These are phyloP conservation scores for Saccharomyces hybrid DNA, from an alignment of 1,139 yeast species.

Conservation along the genomic window DNA sequence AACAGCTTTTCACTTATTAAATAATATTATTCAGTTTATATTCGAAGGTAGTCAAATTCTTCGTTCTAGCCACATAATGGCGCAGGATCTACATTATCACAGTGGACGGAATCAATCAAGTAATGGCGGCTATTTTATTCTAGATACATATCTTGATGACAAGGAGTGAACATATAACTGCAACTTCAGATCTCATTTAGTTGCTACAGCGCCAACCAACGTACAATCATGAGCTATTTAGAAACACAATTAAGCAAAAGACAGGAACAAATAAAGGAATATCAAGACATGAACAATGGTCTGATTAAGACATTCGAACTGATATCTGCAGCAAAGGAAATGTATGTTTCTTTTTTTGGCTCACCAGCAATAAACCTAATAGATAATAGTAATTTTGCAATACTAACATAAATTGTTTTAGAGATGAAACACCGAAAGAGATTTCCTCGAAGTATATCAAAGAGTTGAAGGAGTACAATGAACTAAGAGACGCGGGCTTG, in stretches of 20 bases:
- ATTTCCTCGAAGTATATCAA: constrained; percentile 20
- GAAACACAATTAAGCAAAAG: background rate
- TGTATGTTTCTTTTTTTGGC: background rate
- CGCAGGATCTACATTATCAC: background rate
- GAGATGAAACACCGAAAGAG: constrained; percentile 8
- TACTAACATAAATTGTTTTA: background rate
- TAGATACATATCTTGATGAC: too few species aligned
- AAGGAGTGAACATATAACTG: background rate
- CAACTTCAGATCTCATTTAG: too few species aligned
- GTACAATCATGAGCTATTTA: background rate
- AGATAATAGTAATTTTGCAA: too few species aligned
- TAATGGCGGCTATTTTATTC: background rate
- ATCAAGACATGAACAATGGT: background rate
- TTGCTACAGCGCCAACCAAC: background rate
- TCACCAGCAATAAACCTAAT: too few species aligned
- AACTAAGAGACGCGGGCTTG: constrained; percentile 29
- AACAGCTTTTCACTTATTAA: background rate
- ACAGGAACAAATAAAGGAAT: background rate
- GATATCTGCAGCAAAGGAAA: background rate
- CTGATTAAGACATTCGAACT: background rate
- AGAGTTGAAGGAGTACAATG: constrained; percentile 28
- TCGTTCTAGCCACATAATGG: too few species aligned
- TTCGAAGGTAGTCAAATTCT: too few species aligned
- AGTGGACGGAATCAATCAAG: background rate
- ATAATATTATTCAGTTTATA: background rate